Evolutionary conservation across 176 grass and related monocot genomes (phyloP).

Genomic region (Musa beccarii): DNA sequence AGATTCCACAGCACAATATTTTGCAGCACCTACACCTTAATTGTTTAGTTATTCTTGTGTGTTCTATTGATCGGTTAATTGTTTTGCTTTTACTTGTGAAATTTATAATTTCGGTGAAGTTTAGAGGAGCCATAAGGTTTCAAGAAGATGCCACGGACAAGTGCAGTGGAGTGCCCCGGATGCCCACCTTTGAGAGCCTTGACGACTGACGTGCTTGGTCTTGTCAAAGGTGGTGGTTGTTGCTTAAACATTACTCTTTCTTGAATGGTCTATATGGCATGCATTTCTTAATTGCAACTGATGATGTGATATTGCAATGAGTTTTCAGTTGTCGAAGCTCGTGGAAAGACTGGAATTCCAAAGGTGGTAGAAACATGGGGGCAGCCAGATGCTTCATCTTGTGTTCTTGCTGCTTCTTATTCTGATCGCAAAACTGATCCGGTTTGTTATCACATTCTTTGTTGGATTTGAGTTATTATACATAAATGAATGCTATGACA

Average conservation of each 20-base stretch:
- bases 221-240: slow-evolving; percentile 57
- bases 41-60: too few relatives aligned
- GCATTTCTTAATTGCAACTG: not conserved
- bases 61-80: too few relatives aligned
- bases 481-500: not conserved
- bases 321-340: slow-evolving; percentile 59
- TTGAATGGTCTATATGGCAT: not conserved
- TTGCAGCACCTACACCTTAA: too few relatives aligned
- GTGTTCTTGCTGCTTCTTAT: slow-evolving; percentile 48
- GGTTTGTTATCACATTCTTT: slow-evolving; percentile 25
- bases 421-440: slow-evolving; percentile 49
- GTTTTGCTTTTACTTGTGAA: too few relatives aligned
- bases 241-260: not conserved
- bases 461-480: not conserved
- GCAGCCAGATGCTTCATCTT: slow-evolving; percentile 50
- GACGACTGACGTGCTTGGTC: slow-evolving; percentile 70
- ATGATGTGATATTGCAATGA: not conserved
- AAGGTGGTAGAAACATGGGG: slow-evolving; percentile 93
- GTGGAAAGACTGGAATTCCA: slow-evolving; percentile 36
- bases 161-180: slow-evolving; percentile 55
- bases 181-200: slow-evolving; percentile 70
- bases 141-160: slow-evolving; percentile 63
- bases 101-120: too few relatives aligned
- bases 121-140: too few relatives aligned
- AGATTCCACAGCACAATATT: too few relatives aligned